Conservation (phyloP, 345 rosid genomes). For the Aethionema arabicum region DNA sequence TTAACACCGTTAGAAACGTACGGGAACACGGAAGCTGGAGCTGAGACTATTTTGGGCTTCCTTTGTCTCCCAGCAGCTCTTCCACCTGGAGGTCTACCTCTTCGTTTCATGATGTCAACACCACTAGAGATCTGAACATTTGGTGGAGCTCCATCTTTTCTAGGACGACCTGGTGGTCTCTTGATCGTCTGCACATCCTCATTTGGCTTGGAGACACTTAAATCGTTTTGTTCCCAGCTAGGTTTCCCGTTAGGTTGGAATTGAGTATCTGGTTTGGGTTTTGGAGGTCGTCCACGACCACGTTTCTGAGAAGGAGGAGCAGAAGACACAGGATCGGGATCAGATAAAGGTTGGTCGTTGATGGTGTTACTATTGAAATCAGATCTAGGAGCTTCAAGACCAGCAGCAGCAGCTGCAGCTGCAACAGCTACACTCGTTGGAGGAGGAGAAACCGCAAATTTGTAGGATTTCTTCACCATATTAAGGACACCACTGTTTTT, state of each 20-base stretch:
- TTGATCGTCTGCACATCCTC: conserved; percentile 14
- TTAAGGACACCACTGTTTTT: conserved; percentile 63
- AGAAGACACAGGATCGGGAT: conserved; percentile 22
- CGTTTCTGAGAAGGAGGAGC: conserved; percentile 39
- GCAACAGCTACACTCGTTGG: conserved; percentile 27
- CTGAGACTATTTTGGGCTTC: conserved; percentile 29
- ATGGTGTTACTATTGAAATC: conserved; percentile 17
- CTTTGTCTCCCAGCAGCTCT: conserved; percentile 35
- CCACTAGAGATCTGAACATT: conserved; percentile 7
- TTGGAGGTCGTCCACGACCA: conserved; percentile 79
- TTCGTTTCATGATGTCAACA: conserved; percentile 21
- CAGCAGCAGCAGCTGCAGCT: conserved; percentile 22
- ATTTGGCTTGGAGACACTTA: conserved; percentile 15
- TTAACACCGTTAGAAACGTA: conserved; percentile 35
- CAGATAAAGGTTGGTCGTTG: conserved; percentile 23
- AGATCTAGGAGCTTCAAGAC: conserved; percentile 40
- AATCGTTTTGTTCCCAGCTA: conserved; percentile 9
- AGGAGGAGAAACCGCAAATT: conserved; percentile 37
- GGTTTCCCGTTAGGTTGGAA: conserved; percentile 29
- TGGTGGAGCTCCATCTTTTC: conserved; percentile 40
- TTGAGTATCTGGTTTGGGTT: conserved; percentile 37
- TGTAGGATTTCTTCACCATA: conserved; percentile 76
- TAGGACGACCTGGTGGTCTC: conserved; percentile 56
- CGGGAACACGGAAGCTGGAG: conserved; percentile 30
- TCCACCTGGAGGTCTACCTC: conserved; percentile 38